Conservation (phyloP, 148 eudicot species). For the Persicaria maculosa region DNA sequence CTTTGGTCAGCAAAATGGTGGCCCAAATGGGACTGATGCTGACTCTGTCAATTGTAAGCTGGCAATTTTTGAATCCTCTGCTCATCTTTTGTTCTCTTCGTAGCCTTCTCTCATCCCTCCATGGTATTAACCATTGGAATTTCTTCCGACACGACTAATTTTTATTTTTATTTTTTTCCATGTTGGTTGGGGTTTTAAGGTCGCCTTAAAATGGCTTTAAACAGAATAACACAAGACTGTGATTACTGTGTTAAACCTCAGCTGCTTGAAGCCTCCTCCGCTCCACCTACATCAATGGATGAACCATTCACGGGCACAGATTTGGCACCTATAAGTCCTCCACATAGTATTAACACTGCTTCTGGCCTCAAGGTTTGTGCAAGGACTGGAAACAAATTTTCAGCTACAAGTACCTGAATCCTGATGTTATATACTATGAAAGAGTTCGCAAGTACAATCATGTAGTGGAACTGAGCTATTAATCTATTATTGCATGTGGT, state of each 20-base stretch:
- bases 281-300: slow-evolving; percentile 39
- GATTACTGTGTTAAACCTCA: slow-evolving; percentile 75
- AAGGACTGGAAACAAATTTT: not conserved
- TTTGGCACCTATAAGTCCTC: slow-evolving; percentile 57
- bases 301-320: slow-evolving; percentile 49
- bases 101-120: not conserved
- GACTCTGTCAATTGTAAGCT: slow-evolving; percentile 61
- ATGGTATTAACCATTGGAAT: not conserved
- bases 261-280: slow-evolving; percentile 30
- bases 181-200: slow-evolving; percentile 28
- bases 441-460: not conserved
- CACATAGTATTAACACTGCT: slow-evolving; percentile 18
- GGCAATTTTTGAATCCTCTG: not conserved
- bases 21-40: slow-evolving; percentile 34
- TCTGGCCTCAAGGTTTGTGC: slow-evolving; percentile 74
- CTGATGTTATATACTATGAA: not conserved
- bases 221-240: slow-evolving; percentile 71
- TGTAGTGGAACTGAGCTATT: no score
- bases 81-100: not conserved
- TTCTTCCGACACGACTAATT: not conserved
- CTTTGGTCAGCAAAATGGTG: slow-evolving; percentile 57
- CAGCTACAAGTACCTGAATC: not conserved
- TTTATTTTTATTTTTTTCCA: not conserved
- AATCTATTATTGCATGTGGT: no score
- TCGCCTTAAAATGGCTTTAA: slow-evolving; percentile 61